Evolutionary conservation across 2,329 filamentous ascomycete species (phyloP).

Genomic region (Blumeria hordei): DNA sequence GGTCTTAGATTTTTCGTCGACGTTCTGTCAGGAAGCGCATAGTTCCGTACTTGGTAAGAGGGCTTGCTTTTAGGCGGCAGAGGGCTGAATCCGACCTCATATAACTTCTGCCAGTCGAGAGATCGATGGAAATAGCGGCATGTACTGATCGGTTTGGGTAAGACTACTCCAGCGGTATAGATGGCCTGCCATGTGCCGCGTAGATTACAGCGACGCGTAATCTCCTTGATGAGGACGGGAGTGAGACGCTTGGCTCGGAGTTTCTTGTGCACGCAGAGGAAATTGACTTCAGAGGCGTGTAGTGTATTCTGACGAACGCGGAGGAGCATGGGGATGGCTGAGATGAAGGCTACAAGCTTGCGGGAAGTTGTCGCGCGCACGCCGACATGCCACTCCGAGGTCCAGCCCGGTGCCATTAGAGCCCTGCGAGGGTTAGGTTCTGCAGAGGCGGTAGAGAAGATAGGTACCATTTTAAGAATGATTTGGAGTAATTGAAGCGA

Average conservation of each 20-base stretch:
- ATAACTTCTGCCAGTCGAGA: conserved; percentile 87
- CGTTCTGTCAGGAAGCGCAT: conserved; percentile 54
- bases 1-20: conserved; percentile 49
- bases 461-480: conserved; percentile 56
- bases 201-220: conserved; percentile 76
- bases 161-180: conserved; percentile 76
- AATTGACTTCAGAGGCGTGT: conserved; percentile 82
- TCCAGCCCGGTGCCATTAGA: conserved; percentile 84
- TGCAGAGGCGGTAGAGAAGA: neutral
- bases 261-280: conserved; percentile 96
- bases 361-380: conserved; percentile 63
- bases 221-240: conserved; percentile 90
- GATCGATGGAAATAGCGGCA: conserved; percentile 90
- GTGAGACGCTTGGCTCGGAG: conserved; percentile 78
- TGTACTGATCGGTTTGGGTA: conserved; percentile 78
- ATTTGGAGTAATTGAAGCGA: conserved; percentile 80
- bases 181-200: conserved; percentile 81
- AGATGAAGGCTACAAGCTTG: conserved; percentile 88
- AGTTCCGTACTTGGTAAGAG: conserved; percentile 63
- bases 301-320: conserved; percentile 55
- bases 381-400: conserved; percentile 81
- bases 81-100: conserved; percentile 83
- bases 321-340: conserved; percentile 67
- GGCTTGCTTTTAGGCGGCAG: conserved; percentile 67
- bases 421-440: conserved; percentile 32